Evolutionary conservation across 495 filamentous ascomycete genomes (phyloP), one percentile per base, ranked within the genome.

Genomic region (Podospora sp.): DNA sequence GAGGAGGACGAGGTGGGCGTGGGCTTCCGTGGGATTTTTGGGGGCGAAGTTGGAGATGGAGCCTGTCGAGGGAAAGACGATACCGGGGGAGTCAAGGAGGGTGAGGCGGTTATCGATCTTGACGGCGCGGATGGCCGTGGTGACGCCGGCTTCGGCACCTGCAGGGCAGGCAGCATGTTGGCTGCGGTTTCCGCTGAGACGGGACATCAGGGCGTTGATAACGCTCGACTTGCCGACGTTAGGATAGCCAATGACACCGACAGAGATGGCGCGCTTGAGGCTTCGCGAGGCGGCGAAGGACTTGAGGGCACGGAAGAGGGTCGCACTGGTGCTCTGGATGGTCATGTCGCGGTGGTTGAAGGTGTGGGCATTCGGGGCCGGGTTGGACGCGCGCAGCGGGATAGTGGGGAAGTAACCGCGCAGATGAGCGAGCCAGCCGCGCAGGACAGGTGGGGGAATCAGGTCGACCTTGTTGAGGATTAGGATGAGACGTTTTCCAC

Each of bases 391-490:
- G 72, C 93, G 92, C 24, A 98, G 87, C 0, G 94, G 94, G 22
- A 98, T 84, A 0, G 94, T 97, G 33, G 94, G 94, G 84, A 97
- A 97, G 78, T 89, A 96, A 65, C 93, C 88, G 62, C 92, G 89
- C 69, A 98, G 86, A 77, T 97, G 89, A 59, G 84, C 75, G 68
- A 98, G 85, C 94, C 94, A 98, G 66, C 79, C 84, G 77, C 91
- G 92, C 56, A 96, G 86, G 24, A 94, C 91, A 1, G 86, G 77
- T 1, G 92, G 87, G 12, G 94, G 94, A 33, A 97, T 85, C 35
- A 98, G 86, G 75, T 98, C 94, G 75, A 97, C 95, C 84, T 98
- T 98, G 88, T 98, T 98, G 68, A 98, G 84, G 64, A 98, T 89
- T 65, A 98, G 88, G 68, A 98, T 96, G 57, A 98, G 82, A 24